Conservation (phyloP, 306 rosid genomes). For the Rosa multiflora region DNA sequence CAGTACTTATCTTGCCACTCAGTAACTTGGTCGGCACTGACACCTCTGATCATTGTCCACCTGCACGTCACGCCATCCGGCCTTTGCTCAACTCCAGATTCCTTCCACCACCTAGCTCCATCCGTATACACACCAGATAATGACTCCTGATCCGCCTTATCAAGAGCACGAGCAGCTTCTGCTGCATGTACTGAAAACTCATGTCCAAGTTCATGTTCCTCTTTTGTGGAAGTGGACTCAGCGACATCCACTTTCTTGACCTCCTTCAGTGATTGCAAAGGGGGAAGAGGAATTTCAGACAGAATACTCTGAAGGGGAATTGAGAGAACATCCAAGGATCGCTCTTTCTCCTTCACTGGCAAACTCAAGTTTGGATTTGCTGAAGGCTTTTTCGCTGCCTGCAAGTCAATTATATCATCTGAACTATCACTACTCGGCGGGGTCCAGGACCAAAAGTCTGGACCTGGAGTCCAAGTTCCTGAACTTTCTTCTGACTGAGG, state of each 20-base stretch:
- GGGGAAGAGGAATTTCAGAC: conserved; percentile 54
- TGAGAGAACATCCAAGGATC: conserved; percentile 42
- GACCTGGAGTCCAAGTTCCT: conserved; percentile 69
- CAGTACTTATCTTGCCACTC: conserved; percentile 95
- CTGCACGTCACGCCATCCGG: conserved; percentile 84
- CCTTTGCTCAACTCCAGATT: conserved; percentile 75
- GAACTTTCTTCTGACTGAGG: conserved; percentile 40
- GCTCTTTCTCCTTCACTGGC: conserved; percentile 68
- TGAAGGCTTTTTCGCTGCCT: conserved; percentile 36
- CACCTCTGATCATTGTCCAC: conserved; percentile 88
- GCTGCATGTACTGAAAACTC: conserved; percentile 62
- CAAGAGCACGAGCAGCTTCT: conserved; percentile 74
- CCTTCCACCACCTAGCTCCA: conserved; percentile 92
- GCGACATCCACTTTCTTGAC: conserved; percentile 44
- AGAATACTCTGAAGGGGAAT: conserved; percentile 71
- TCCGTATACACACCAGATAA: conserved; percentile 60
- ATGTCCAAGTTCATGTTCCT: conserved; percentile 46
- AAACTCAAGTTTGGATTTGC: conserved; percentile 29
- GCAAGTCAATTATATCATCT: conserved; percentile 39
- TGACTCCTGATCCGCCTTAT: conserved; percentile 27
- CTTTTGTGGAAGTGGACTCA: conserved; percentile 46
- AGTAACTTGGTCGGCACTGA: conserved; percentile 65
- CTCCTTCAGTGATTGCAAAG: conserved; percentile 62
- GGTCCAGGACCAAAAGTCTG: conserved; percentile 96
- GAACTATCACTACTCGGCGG: conserved; percentile 57